A percentile compares a stretch with the other conserved stretches of the same genome.
These are phyloP conservation scores for Candida sonorensis DNA, from an alignment of 805 yeast genomes.

Conservation along the genomic window DNA sequence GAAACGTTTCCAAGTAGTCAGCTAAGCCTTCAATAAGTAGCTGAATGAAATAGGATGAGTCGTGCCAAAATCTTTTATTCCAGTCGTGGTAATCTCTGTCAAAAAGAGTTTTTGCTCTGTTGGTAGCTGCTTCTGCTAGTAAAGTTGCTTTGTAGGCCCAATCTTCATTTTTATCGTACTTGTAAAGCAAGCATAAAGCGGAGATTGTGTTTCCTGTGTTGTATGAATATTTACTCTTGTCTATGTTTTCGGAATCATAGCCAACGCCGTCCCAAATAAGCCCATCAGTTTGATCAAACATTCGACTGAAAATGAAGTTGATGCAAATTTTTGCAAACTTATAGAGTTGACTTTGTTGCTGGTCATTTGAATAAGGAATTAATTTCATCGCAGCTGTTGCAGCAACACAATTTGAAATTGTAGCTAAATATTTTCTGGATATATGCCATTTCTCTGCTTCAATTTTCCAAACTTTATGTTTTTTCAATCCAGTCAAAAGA, in stretches of 20 bases:
- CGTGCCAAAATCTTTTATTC: slow-evolving; percentile 57
- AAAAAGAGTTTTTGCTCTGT: slow-evolving; percentile 47
- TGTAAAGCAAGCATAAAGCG: slow-evolving; percentile 43
- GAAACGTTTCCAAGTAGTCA: slow-evolving; percentile 50
- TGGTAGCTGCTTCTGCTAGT: slow-evolving; percentile 52
- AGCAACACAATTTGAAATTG: slow-evolving; percentile 63
- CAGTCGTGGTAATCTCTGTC: slow-evolving; percentile 53
- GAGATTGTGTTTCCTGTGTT: slow-evolving; percentile 63
- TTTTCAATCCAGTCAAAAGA: slow-evolving; percentile 63
- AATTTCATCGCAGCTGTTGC: slow-evolving; percentile 56
- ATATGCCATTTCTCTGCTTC: slow-evolving; percentile 64
- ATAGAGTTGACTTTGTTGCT: slow-evolving; percentile 30
- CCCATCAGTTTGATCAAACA: slow-evolving; percentile 49
- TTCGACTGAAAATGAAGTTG: slow-evolving; percentile 46
- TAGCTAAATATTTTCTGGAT: slow-evolving; percentile 49
- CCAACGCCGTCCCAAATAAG: slow-evolving; percentile 58
- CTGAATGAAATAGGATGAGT: slow-evolving; percentile 59
- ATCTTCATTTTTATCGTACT: slow-evolving; percentile 40
- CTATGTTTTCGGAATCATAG: slow-evolving; percentile 37
- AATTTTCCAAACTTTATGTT: slow-evolving; percentile 40
- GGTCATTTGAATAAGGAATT: slow-evolving; percentile 42
- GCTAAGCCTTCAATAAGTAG: slow-evolving; percentile 61
- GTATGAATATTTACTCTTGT: slow-evolving; percentile 57
- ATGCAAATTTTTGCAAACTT: slow-evolving; percentile 52
- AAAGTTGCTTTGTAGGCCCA: slow-evolving; percentile 43